These are phyloP conservation scores for Pyrenopolyporus hunteri DNA, from an alignment of 495 filamentous ascomycete genomes.

Conservation along the genomic window DNA sequence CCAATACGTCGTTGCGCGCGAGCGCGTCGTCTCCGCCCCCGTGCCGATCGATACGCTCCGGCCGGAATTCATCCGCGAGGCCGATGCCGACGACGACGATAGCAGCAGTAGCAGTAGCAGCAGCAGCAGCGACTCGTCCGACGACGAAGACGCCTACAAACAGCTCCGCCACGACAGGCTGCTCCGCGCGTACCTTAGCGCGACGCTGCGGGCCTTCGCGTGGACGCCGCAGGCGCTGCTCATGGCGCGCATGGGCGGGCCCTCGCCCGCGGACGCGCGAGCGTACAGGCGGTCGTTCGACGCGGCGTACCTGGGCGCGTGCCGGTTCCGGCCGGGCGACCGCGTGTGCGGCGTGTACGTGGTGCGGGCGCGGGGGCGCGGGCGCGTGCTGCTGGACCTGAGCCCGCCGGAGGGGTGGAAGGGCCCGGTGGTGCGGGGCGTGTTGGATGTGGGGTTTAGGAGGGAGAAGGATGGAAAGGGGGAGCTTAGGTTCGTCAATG, in stretches of 20 bases:
- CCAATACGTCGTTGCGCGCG: slow-evolving; percentile 35
- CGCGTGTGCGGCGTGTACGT: slow-evolving; percentile 44
- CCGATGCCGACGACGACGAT: too few relatives aligned
- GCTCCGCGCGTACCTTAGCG: slow-evolving; percentile 36
- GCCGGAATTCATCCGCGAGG: neutral
- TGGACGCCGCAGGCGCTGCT: slow-evolving; percentile 44
- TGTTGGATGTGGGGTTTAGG: slow-evolving; percentile 35
- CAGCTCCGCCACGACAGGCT: neutral
- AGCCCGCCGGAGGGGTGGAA: slow-evolving; percentile 39
- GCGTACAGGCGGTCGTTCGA: slow-evolving; percentile 30
- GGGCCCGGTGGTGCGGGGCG: slow-evolving; percentile 35
- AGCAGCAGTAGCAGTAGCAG: too few relatives aligned
- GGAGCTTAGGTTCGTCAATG: slow-evolving; percentile 36
- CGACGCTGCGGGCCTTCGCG: slow-evolving; percentile 42
- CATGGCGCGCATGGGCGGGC: slow-evolving; percentile 22
- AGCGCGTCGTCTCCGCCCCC: slow-evolving; percentile 37
- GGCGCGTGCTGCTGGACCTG: slow-evolving; percentile 37
- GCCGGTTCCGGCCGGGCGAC: slow-evolving; percentile 34
- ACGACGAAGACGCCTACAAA: too few relatives aligned
- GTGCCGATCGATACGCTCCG: slow-evolving; percentile 1
- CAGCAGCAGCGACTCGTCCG: too few relatives aligned
- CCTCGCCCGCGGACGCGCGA: slow-evolving; percentile 1
- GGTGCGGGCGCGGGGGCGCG: slow-evolving; percentile 9
- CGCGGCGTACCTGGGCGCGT: slow-evolving; percentile 24
- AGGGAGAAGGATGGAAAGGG: neutral